A percentile compares a stretch with the other conserved stretches of the same genome.
Conservation (phyloP, 2,329 filamentous ascomycete species). For the Ceratocystis lukuohia region DNA sequence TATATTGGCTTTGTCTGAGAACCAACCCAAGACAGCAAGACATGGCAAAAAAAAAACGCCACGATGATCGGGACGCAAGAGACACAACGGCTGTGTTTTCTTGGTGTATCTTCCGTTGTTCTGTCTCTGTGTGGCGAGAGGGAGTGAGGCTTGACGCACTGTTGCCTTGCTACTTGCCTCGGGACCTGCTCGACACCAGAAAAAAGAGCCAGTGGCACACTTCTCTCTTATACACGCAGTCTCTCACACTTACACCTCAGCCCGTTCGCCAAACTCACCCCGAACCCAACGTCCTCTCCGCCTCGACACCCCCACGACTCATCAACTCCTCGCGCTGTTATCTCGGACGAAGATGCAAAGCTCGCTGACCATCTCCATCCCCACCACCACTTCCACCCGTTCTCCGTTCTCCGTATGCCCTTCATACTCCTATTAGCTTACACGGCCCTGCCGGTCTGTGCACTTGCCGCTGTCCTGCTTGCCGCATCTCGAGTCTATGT, state of each 20-base stretch:
- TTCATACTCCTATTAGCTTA: background rate
- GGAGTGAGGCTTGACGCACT: too few species aligned
- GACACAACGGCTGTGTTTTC: background rate
- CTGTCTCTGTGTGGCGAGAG: background rate
- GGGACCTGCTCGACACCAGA: too few species aligned
- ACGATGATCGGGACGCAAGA: background rate
- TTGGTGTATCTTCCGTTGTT: background rate
- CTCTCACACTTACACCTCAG: background rate
- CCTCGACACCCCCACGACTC: background rate
- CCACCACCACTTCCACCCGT: background rate
- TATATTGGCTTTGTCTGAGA: background rate
- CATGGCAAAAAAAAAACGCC: background rate
- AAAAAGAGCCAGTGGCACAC: too few species aligned
- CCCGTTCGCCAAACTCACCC: background rate
- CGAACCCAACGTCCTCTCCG: background rate
- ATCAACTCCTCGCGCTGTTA: background rate
- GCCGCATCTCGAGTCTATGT: background rate
- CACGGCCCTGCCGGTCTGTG: background rate
- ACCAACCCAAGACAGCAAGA: background rate
- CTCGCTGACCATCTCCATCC: background rate
- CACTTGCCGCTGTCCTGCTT: background rate
- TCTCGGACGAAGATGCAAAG: background rate
- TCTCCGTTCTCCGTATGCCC: background rate
- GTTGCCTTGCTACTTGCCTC: too few species aligned
- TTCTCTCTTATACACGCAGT: too few species aligned